Evolutionary conservation across 2,329 filamentous ascomycete genomes (phyloP), one percentile per base, ranked within the genome.

Genomic region (Alternaria infectoria): DNA sequence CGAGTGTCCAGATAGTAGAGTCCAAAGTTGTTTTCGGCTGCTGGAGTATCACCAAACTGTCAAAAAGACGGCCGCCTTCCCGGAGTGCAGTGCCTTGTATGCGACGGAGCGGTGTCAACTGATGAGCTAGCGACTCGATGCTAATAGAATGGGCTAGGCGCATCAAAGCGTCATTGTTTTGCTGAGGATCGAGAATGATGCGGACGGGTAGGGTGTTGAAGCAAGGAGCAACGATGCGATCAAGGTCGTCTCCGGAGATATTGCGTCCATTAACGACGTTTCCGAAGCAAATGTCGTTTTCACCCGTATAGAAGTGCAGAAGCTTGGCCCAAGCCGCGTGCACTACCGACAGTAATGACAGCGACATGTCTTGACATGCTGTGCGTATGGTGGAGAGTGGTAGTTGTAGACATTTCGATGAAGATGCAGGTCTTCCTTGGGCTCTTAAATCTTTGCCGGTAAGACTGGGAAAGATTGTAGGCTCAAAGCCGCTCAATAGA

Each of bases 181-280:
- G 81, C 2, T 76, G 76, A 3, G 75, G 74, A 1, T 83, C 79
- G 10, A 91, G 64, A 30, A 88, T 80, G 15, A 88, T 80, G 25
- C 93, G 87, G 2, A 93, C 75, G 0, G 94, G 93, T 12, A 97
- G 80, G 0, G 94, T 97, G 74, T 97, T 97, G 83, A 97, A 97
- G 76, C 93, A 97, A 0, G 94, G 94, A 0, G 92, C 93, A n/a
- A 96, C 87, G 6, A 97, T 86, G 5, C 85, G 83, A 40, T 94
- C 89, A 11, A 95, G 83, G 0, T 86, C 87, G 6, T 90, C 85
- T 3, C 94, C 77, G 0, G 87, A 81, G 10, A 92, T 75, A 1
- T 89, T 90, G 8, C 94, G 88, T 2, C 94, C 93, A 73, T 89
- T 94, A 59, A 95, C 86, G 3, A 97, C 90, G 70, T 93, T 96